A percentile compares a stretch with the other conserved stretches of the same genome.
These are phyloP conservation scores for Cytospora paraplurivora DNA, from an alignment of 2,329 filamentous ascomycete species.

Conservation along the genomic window DNA sequence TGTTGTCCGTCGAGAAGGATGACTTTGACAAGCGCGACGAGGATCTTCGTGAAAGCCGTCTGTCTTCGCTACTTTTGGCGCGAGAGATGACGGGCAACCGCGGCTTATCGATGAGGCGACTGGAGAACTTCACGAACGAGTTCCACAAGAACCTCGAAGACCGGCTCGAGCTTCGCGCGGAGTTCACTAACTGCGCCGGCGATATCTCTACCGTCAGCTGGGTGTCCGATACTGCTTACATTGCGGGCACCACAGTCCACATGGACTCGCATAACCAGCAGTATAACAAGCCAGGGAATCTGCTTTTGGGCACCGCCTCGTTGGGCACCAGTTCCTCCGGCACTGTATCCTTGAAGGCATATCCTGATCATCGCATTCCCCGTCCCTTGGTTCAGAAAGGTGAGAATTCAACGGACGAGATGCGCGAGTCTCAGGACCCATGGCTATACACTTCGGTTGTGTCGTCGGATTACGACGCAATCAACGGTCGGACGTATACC, in stretches of 20 bases:
- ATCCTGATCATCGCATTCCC: constrained; percentile 58
- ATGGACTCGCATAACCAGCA: constrained; percentile 66
- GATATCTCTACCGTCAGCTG: constrained; percentile 62
- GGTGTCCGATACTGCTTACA: constrained; percentile 54
- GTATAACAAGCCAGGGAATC: constrained; percentile 66
- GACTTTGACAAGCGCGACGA: constrained; percentile 36
- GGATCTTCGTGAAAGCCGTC: constrained; percentile 35
- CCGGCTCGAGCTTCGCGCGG: constrained; percentile 49
- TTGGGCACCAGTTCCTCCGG: constrained; percentile 49
- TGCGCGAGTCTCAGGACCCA: constrained; percentile 60
- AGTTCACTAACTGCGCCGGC: constrained; percentile 64
- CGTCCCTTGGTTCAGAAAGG: constrained; percentile 55
- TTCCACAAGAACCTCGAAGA: constrained; percentile 54
- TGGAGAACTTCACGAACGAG: constrained; percentile 49
- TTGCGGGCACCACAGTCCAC: constrained; percentile 65
- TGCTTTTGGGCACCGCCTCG: constrained; percentile 44
- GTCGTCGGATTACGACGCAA: constrained; percentile 57
- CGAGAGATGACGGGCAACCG: constrained; percentile 52
- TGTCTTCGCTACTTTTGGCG: constrained; percentile 49
- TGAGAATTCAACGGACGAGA: constrained; percentile 58
- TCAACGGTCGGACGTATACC: constrained; percentile 53
- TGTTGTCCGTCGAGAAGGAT: constrained; percentile 39
- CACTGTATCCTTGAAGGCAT: constrained; percentile 48
- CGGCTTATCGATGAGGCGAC: constrained; percentile 45
- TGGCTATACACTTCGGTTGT: constrained; percentile 68